Evolutionary conservation across 2,329 filamentous ascomycete species (phyloP), one percentile per base, ranked within the genome.

Genomic region (Colletotrichum ledebouriae): DNA sequence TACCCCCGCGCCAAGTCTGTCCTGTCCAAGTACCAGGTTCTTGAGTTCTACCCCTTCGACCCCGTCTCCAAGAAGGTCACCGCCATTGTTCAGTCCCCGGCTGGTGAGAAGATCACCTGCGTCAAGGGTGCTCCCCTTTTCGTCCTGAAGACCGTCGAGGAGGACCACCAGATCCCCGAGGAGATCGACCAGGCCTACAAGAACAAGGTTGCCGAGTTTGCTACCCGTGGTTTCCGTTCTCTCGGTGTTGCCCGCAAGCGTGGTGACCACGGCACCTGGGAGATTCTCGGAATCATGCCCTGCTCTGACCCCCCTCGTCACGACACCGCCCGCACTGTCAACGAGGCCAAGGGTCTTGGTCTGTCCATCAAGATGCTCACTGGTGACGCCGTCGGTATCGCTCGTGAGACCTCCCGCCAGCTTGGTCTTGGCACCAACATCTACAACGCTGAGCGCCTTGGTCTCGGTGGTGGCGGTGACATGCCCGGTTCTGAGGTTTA

Each of bases 351-450:
- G 86, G 87, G 85, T 72, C 89, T 97, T 67, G 94, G 94, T 85
- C 86, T 97, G 70, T 94, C 92, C 73, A 94, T 97, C 83, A 97
- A 97, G 87, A 97, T 97, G 93, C 88, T 97, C 83, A 97, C 94
- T 82, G 94, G 94, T 87, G 94, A 97, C 78, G 93, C 94, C 73
- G 94, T 97, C 78, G 94, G 93, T 81, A 97, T 97, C 79, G 94
- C 94, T 75, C 91, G 92, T 84, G 94, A 97, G 82, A 97, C 93
- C 74, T 96, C 93, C 62, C 92, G 93, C 76, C 93, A 96, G 82
- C 91, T 97, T 73, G 93, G 94, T 84, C 90, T 97, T 69, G 94
- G 94, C 76, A 96, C 93, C 77, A 97, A 97, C 81, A 90, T 97
- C 76, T 97, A 97, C 86, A 96, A 97, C 77, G 93, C 94, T 81